Conservation (phyloP, 2,329 filamentous ascomycete genomes). For the Sporothrix brunneoviolacea region DNA sequence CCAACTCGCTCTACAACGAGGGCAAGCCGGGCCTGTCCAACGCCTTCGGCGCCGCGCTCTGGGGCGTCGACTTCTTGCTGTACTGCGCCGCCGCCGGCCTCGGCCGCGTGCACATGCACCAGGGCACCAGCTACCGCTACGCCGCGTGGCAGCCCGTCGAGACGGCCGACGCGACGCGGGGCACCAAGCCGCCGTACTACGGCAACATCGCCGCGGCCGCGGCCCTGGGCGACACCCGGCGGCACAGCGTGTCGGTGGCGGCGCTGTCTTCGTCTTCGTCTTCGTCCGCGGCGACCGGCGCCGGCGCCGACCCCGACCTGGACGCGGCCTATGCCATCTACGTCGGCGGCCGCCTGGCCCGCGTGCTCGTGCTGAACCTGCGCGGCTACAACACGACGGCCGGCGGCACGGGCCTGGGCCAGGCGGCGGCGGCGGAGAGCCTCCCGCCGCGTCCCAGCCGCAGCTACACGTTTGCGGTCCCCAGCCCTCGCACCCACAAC, state of each 20-base stretch:
- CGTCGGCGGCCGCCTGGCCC: constrained; percentile 33
- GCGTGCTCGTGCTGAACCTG: constrained; percentile 52
- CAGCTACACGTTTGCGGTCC: constrained; percentile 39
- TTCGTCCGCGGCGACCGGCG: no score
- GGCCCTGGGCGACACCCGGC: constrained; percentile 40
- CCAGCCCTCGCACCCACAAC: no score
- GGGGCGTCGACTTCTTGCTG: constrained; percentile 57
- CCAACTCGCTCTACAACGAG: constrained; percentile 57
- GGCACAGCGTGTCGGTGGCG: constrained; percentile 36
- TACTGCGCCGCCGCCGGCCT: constrained; percentile 50
- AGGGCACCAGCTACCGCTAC: constrained; percentile 53
- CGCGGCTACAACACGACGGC: constrained; percentile 51
- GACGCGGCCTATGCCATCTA: constrained; percentile 53
- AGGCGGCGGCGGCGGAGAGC: constrained; percentile 17
- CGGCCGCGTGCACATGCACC: constrained; percentile 55
- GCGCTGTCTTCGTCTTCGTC: no score
- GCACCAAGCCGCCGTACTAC: constrained; percentile 60
- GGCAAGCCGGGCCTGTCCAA: constrained; percentile 56
- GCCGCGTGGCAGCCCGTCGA: constrained; percentile 30
- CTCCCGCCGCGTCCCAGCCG: constrained; percentile 24
- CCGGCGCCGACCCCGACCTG: not conserved
- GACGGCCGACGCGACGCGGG: constrained; percentile 41
- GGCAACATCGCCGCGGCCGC: constrained; percentile 53
- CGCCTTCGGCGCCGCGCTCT: constrained; percentile 59
- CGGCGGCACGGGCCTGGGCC: constrained; percentile 29